phyloP scores from a whole-genome alignment of 108 stramenopile genomes.

The Pseudonitzschia delicatissima region DNA sequence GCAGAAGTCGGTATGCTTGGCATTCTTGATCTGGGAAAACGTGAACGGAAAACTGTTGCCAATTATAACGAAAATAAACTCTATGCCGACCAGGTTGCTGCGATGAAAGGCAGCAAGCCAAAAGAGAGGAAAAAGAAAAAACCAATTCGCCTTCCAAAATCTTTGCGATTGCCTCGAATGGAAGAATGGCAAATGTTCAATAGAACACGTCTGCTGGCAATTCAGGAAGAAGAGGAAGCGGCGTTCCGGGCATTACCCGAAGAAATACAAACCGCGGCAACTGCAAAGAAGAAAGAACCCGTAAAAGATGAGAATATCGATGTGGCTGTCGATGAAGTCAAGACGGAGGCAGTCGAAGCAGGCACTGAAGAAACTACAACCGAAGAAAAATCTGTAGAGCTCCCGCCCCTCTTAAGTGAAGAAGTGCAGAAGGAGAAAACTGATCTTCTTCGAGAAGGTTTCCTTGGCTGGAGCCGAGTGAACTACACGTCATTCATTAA shows the following conservation, averaged over 20 bases:
- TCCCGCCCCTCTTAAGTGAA: constrained; percentile 67
- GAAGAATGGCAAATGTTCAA: constrained; percentile 98
- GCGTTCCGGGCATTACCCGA: constrained; percentile 67
- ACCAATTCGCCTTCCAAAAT: constrained; percentile 82
- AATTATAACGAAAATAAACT: constrained; percentile 86
- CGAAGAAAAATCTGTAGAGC: constrained; percentile 34
- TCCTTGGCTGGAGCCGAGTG: constrained; percentile 81
- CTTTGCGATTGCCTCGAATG: constrained; percentile 86
- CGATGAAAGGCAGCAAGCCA: constrained; percentile 48
- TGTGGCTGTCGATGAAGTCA: constrained; percentile 18
- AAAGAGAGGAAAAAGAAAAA: constrained; percentile 65
- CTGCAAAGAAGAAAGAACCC: constrained; percentile 20
- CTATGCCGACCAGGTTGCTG: constrained; percentile 79
- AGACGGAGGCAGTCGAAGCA: constrained; percentile 11
- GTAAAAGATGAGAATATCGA: constrained; percentile 13
- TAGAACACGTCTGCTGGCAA: constrained; percentile 62
- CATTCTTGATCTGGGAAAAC: constrained; percentile 91
- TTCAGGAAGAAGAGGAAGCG: constrained; percentile 82
- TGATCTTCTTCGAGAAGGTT: constrained; percentile 83
- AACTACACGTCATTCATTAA: constrained; percentile 85
- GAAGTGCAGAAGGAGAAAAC: constrained; percentile 61
- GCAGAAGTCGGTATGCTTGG: constrained; percentile 65
- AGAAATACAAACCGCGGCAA: constrained; percentile 48
- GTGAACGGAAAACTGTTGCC: constrained; percentile 84
- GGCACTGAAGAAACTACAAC: constrained; percentile 32